Base-by-base conservation (phyloP, 176 grass and related monocot genomes). In the Juncus effusus region DNA sequence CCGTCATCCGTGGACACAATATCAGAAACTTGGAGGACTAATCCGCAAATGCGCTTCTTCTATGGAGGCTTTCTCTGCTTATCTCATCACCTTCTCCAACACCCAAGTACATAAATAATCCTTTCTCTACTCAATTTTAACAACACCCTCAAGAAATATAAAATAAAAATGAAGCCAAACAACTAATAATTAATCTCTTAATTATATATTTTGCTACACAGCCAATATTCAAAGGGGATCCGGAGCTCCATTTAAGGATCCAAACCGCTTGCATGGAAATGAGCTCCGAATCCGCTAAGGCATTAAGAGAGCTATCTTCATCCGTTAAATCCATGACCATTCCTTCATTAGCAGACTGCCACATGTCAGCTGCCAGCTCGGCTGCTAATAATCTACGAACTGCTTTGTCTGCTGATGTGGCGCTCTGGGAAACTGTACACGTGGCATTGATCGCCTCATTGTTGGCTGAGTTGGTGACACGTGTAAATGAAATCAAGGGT, bases 1-100 rank as follows among this genome's bases (percentile, higher is more conserved):
- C 74, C 80, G 80, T 4, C 80, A 92, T 70, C 93, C 93, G 15
- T 97, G 88, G 88, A 59, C 67, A 56, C 82, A 89, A 3, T 97
- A 97, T 74, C 88, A 84, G 16, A 92, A 80, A 65, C 42, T 97
- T 10, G 93, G 93, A 59, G 80, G 77, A 68, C 67, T 86, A n/a
- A 72, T 64, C 39, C 93, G 93, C 39, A 82, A 89, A 53, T 97
- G 88, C 5, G 93, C 85, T 13, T 83, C 82, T 36, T 89, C 88
- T 11, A 89, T 97, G 93, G 85, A 92, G 16, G 77, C 79, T 51
- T 77, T 97, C 38, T 64, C 82, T 58, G 80, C 85, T 37, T 86
- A 82, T 37, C 64, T 92, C 70, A 74, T 77, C 80, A 78, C 80
- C 0, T 82, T 75, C 7, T 76, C 78, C 37, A 86, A 84, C 11